Percentiles rank a stretch among this genome's conserved stretches.
Evolutionary conservation across 148 eudicot genomes (phyloP).

Genomic region (Chenopodium formosanum): DNA sequence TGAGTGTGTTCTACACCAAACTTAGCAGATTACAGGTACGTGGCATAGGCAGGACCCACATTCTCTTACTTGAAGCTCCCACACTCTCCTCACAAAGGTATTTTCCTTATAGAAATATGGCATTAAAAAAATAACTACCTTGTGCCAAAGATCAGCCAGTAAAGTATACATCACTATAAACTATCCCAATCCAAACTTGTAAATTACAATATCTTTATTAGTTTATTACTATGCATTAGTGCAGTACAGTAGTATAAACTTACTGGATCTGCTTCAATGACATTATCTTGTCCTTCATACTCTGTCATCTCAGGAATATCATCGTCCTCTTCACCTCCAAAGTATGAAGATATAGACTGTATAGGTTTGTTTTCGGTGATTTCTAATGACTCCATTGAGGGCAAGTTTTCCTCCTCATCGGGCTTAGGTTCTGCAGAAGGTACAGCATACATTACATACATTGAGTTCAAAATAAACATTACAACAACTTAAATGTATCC

Average conservation of each 20-base stretch:
- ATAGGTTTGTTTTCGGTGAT: conserved; percentile 63
- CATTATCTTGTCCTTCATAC: conserved; percentile 77
- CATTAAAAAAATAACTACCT: not conserved
- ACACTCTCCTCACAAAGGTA: too few relatives aligned
- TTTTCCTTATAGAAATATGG: too few relatives aligned
- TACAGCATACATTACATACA: conserved; percentile 9
- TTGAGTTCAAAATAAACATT: conserved; percentile 6
- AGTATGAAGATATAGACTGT: conserved; percentile 76
- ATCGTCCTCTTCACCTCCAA: conserved; percentile 88
- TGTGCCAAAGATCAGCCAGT: not conserved
- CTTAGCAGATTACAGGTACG: too few relatives aligned
- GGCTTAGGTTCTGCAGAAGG: conserved; percentile 37
- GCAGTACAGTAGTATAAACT: conserved; percentile 19
- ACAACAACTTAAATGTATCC: not conserved
- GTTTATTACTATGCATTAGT: not conserved
- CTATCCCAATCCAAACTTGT: not conserved
- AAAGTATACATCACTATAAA: not conserved
- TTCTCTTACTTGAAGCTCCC: too few relatives aligned
- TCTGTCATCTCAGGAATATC: conserved; percentile 93
- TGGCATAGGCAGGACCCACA: too few relatives aligned
- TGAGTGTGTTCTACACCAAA: not conserved
- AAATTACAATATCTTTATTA: not conserved
- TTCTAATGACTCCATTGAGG: conserved; percentile 85
- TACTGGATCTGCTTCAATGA: conserved; percentile 81
- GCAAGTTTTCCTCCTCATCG: conserved; percentile 74